Evolutionary conservation across 345 rosid species (phyloP).

Genomic region (Clausena lansium): DNA sequence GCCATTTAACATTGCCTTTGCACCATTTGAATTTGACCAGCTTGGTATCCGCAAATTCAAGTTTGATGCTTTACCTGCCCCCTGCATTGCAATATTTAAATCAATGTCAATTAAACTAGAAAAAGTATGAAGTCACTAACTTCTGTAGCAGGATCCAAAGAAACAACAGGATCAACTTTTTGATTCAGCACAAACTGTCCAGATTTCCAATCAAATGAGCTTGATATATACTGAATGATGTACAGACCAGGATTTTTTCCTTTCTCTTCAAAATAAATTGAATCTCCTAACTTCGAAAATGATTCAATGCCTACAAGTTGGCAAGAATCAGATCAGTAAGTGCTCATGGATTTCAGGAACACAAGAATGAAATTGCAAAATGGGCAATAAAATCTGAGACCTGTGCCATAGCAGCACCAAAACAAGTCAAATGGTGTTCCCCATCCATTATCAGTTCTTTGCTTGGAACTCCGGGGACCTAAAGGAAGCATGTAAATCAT

Average conservation of each 20-base stretch:
- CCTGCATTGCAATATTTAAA: conserved; percentile 31
- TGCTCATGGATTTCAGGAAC: neutral
- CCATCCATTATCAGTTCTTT: conserved; percentile 44
- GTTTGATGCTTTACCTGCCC: conserved; percentile 41
- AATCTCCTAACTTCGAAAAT: conserved; percentile 92
- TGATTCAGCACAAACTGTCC: conserved; percentile 51
- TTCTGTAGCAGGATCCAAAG: conserved; percentile 49
- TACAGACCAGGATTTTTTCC: conserved; percentile 65
- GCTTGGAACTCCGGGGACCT: conserved; percentile 41
- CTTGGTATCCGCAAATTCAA: conserved; percentile 72
- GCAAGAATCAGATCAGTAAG: neutral
- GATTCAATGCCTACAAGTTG: conserved; percentile 67
- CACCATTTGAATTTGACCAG: conserved; percentile 61
- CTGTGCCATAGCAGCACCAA: conserved; percentile 68
- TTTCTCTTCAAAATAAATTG: conserved; percentile 83
- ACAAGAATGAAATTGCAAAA: neutral
- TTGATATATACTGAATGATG: conserved; percentile 76
- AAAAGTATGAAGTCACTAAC: too few species aligned
- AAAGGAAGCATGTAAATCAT: conserved; percentile 60
- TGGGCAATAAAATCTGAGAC: conserved; percentile 7
- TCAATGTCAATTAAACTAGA: too few species aligned
- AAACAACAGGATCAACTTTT: conserved; percentile 62
- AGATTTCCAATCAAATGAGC: conserved; percentile 67
- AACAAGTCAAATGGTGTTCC: conserved; percentile 37
- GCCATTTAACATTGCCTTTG: conserved; percentile 57